phyloP scores from a whole-genome alignment of 2,329 filamentous ascomycete species.

The Colletotrichum tamarilloi region DNA sequence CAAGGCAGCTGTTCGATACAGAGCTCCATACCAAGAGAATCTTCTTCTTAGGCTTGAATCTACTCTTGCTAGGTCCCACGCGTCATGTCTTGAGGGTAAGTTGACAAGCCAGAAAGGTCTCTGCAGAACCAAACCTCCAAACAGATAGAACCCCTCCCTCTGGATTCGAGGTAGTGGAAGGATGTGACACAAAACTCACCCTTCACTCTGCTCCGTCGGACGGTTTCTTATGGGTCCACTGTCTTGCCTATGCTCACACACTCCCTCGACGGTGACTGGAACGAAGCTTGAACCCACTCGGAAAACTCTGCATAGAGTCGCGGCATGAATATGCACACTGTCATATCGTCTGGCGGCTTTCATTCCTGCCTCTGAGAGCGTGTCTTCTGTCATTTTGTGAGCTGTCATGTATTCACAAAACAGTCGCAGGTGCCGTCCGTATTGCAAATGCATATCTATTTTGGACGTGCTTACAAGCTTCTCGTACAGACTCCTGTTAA shows the following conservation, averaged over 20 bases:
- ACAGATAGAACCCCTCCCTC: slow-evolving; percentile 6
- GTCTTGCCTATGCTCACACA: slow-evolving; percentile 19
- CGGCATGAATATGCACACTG: slow-evolving; percentile 30
- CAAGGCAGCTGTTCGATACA: not conserved
- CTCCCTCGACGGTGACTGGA: slow-evolving; percentile 6
- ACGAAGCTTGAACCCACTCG: slow-evolving; percentile 33
- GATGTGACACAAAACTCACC: slow-evolving; percentile 29
- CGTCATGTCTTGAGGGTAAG: not conserved
- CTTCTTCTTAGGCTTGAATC: not conserved
- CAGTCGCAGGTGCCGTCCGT: slow-evolving; percentile 17
- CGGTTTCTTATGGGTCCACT: slow-evolving; percentile 33
- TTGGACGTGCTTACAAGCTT: slow-evolving; percentile 12
- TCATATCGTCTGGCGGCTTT: slow-evolving; percentile 18
- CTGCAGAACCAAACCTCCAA: slow-evolving; percentile 19
- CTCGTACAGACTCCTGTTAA: slow-evolving; percentile 6
- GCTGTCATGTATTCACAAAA: slow-evolving; percentile 25
- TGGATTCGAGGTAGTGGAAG: slow-evolving; percentile 14
- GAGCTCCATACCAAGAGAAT: not conserved
- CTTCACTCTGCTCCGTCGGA: slow-evolving; percentile 23
- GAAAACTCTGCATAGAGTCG: slow-evolving; percentile 35
- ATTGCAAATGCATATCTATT: slow-evolving; percentile 2
- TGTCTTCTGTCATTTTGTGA: slow-evolving; percentile 28
- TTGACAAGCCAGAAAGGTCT: not conserved
- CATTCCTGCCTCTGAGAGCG: slow-evolving; percentile 17
- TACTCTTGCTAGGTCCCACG: not conserved